Evolutionary conservation across 176 grass and related monocot genomes (phyloP).

Genomic region (Carex myosuroides): DNA sequence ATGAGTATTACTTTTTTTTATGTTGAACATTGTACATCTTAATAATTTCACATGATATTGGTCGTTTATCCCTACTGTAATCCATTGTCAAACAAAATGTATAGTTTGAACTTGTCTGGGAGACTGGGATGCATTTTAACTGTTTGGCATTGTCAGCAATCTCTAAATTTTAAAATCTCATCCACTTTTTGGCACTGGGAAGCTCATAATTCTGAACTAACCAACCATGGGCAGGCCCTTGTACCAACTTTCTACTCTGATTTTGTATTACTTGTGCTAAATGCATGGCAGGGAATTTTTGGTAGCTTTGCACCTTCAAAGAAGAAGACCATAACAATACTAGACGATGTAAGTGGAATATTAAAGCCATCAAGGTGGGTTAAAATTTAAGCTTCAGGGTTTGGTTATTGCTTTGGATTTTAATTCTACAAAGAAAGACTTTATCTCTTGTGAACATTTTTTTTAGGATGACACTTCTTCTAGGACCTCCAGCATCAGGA

Average conservation of each 20-base stretch:
- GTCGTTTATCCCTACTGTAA: background rate
- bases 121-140: background rate
- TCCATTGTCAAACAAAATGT: background rate
- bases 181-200: background rate
- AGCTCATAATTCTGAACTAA: background rate
- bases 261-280: background rate
- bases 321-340: conserved; percentile 46
- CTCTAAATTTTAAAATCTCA: background rate
- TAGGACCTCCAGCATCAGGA: conserved; percentile 83
- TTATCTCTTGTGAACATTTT: background rate
- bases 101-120: background rate
- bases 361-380: conserved; percentile 62
- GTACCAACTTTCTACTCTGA: background rate
- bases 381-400: background rate
- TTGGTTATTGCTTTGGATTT: background rate
- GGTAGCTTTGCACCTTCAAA: conserved; percentile 32
- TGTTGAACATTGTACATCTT: background rate
- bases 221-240: background rate
- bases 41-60: background rate
- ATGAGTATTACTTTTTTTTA: background rate
- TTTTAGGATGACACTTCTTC: conserved; percentile 91
- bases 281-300: conserved; percentile 42
- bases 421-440: background rate
- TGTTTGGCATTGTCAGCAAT: background rate
- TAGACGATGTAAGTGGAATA: conserved; percentile 64